Base-by-base conservation (phyloP, 2,329 filamentous ascomycete species). In the Eutypella sp. region DNA sequence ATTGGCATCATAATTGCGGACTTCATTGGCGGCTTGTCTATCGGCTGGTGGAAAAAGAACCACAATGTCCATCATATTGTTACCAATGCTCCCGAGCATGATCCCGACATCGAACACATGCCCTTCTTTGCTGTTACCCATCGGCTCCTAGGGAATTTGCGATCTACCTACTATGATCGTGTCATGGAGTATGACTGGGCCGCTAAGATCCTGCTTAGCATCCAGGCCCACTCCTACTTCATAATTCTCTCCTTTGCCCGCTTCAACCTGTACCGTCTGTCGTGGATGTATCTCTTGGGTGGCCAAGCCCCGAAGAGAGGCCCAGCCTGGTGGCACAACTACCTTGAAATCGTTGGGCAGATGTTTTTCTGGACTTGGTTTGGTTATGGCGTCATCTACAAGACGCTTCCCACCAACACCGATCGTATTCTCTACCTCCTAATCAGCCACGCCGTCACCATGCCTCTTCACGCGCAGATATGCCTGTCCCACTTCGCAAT, bases 41-140 rank as follows among this genome's bases (percentile, higher is more conserved):
- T 96, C 44, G 89, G 92, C 38, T 99, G 93, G 93, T 99, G 93
- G 92, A 97, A 97, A 69, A 79, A 82, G 50, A 96, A 84, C 63
- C 92, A 97, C 67, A 97, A 97, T 61, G 90, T 96, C 8, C 92
- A 97, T 63, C 92, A 97, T 61, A 90, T 97, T 56, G 86, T 97
- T 43, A 97, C 93, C 16, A 97, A 97, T 65, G 86, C 86, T 37
- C 88, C 91, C 13, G 93, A 96, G 66, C 92, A 97, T 63, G 92
- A 97, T 63, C 92, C 93, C 0, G 92, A 97, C 63, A 97, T 96
- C 57, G 82, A 92, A 63, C 86, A 96, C 64, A 80, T 95, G 67
- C 91, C 91, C 3, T 85, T 96, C 63, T 89, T 96, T 63, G 89
- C 89, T 48, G 81, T 93, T 24, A 90, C 87, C 2, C 89, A 95